phyloP scores from a whole-genome alignment of 371 early-diverging fungal species.

The Rhizomucor miehei region DNA sequence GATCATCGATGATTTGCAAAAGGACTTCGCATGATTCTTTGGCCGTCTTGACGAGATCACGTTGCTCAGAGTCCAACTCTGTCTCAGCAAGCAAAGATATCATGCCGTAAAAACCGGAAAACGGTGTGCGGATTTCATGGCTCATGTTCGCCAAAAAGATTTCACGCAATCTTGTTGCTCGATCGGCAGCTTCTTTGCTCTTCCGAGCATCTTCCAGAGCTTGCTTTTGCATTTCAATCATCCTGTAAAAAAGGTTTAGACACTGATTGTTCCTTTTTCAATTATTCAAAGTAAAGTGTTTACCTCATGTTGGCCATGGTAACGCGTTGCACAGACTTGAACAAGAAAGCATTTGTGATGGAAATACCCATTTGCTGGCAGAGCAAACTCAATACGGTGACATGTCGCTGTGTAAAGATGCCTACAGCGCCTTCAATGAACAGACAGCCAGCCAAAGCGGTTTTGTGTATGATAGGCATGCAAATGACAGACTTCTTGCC shows the following conservation, averaged over 20 bases:
- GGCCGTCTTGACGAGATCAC: slow-evolving; percentile 56
- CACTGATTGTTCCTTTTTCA: too few species aligned
- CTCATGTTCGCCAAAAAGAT: slow-evolving; percentile 62
- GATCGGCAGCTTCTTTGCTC: slow-evolving; percentile 43
- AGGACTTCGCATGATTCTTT: slow-evolving; percentile 57
- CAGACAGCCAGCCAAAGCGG: slow-evolving; percentile 46
- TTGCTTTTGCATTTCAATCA: slow-evolving; percentile 45
- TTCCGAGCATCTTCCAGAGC: slow-evolving; percentile 38
- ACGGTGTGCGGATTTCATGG: slow-evolving; percentile 51
- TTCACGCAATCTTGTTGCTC: slow-evolving; percentile 37
- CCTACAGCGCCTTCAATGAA: slow-evolving; percentile 55
- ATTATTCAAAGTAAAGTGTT: slow-evolving; percentile 2
- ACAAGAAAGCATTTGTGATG: slow-evolving; percentile 53
- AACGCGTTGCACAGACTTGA: slow-evolving; percentile 42
- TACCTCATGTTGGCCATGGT: slow-evolving; percentile 35
- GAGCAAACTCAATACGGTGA: slow-evolving; percentile 50
- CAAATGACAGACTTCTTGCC: slow-evolving; percentile 53
- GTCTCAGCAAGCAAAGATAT: slow-evolving; percentile 54
- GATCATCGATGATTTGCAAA: slow-evolving; percentile 57
- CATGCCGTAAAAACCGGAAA: slow-evolving; percentile 59
- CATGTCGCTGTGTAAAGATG: slow-evolving; percentile 52
- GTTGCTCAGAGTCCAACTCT: slow-evolving; percentile 46
- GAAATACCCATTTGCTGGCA: slow-evolving; percentile 61
- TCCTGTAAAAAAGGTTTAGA: too few species aligned
- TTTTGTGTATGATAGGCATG: slow-evolving; percentile 52